Percentiles rank a stretch among this genome's conserved stretches.
Evolutionary conservation across 352 stramenopile genomes (phyloP).

Genomic region (Phytophthora foliorum): DNA sequence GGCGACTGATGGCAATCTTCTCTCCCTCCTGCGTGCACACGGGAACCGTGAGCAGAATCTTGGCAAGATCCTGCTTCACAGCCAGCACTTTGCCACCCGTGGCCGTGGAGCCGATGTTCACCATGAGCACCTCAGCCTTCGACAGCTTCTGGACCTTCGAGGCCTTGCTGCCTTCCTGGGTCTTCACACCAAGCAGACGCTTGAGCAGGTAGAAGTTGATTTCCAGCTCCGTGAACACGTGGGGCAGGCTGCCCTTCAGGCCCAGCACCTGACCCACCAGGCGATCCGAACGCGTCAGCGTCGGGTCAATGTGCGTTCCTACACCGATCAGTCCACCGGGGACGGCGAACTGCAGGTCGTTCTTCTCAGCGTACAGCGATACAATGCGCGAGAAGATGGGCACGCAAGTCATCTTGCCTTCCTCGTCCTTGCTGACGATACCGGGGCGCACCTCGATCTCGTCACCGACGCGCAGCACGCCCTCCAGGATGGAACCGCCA

Average conservation of each 20-base stretch:
- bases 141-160: conserved; percentile 99
- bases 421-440: conserved; percentile 99
- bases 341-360: conserved; percentile 99
- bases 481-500: conserved; percentile 95
- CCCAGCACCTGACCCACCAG: conserved; percentile 99
- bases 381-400: conserved; percentile 96
- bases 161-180: conserved; percentile 98
- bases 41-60: conserved; percentile 99
- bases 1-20: conserved; percentile 99
- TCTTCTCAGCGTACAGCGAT: conserved; percentile 99
- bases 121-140: conserved; percentile 99
- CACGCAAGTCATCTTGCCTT: conserved; percentile 95
- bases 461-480: conserved; percentile 97
- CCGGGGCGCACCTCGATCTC: conserved; percentile 99
- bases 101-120: conserved; percentile 99
- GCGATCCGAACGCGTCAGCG: conserved; percentile 98
- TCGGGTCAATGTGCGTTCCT: conserved; percentile 99
- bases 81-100: conserved; percentile 97
- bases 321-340: conserved; percentile 99
- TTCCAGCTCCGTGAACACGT: conserved; percentile 99
- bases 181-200: conserved; percentile 99
- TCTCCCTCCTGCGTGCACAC: conserved; percentile 99
- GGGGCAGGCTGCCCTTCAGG: conserved; percentile 97
- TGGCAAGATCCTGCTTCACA: conserved; percentile 98
- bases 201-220: conserved; percentile 99